These are phyloP conservation scores for Liriodendron chinense DNA, from an alignment of 164 flowering plant genomes.

Conservation along the genomic window DNA sequence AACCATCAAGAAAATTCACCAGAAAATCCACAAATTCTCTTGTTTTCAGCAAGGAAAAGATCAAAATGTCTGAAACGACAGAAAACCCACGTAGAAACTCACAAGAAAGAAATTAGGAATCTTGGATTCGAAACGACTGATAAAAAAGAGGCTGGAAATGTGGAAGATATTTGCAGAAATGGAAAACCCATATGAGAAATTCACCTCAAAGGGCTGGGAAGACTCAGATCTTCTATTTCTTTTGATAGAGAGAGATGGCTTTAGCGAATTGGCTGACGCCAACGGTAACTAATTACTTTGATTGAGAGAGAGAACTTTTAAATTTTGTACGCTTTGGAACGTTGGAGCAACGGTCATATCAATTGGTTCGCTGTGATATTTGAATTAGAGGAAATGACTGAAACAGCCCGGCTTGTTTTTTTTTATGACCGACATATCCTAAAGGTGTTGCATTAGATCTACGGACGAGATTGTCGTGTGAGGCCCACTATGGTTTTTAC, in stretches of 20 bases:
- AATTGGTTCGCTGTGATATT: not conserved
- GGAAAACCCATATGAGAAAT: conserved; percentile 6
- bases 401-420: not conserved
- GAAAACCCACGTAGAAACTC: not conserved
- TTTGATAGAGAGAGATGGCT: not conserved
- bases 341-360: conserved; percentile 17
- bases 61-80: not conserved
- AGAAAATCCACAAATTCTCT: not conserved
- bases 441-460: not conserved
- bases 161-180: not conserved
- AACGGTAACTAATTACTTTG: conserved; percentile 1
- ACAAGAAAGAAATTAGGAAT: not conserved
- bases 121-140: no score
- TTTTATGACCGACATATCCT: not conserved
- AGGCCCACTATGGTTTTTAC: no score
- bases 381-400: not conserved
- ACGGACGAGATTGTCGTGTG: no score
- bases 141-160: not conserved
- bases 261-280: not conserved
- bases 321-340: conserved; percentile 10
- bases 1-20: conserved; percentile 9
- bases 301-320: not conserved
- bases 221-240: not conserved
- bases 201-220: not conserved
- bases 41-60: not conserved